Evolutionary conservation across 1,284 basidiomycete genomes (phyloP), one percentile per base, ranked within the genome.

Genomic region (Wallemia mellicola): DNA sequence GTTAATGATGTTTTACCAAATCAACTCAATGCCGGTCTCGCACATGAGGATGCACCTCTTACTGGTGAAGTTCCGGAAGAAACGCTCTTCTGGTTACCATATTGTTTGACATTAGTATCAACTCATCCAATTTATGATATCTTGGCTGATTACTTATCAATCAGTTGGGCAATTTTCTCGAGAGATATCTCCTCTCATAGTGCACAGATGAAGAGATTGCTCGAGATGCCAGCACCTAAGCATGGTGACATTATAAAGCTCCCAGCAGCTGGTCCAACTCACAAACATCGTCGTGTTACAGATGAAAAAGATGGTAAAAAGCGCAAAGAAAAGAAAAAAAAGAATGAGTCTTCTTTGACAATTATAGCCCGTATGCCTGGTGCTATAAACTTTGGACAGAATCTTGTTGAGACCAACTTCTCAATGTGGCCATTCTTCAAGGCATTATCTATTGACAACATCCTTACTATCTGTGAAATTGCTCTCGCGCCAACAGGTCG

Each of bases 381-480:
- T 5, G 69, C 67, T 1, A 61, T 72, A 28, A 71, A 74, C 61
- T 73, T 72, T 65, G 68, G 71, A 27, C 65, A 66, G 26, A 71
- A 69, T 25, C 62, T 71, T 28, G 64, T 71, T 59, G 67, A 69
- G 56, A 69, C 71, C 59, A 69, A 74, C 66, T 91, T 92, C 68
- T 87, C 88, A 58, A 86, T 94, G 79, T 96, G 89, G 88, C 91
- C 91, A 0, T 68, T 96, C 60, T 95, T 96, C 77, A 86, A 92
- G 68, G 84, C 83, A 63, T 71, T 96, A 61, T 89, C 89, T 65
- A 78, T 95, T 61, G 91, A 94, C 68, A 89, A 94, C 67, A 84
- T 96, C 62, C 71, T 96, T 61, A 89, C 85, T 26, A 83, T 88
- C 61, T 87, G 87, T 67, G 91, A 96, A 83, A 83, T 95, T 64